Conservation (phyloP, 2,329 filamentous ascomycete genomes). For the Epichloe gansuensis region DNA sequence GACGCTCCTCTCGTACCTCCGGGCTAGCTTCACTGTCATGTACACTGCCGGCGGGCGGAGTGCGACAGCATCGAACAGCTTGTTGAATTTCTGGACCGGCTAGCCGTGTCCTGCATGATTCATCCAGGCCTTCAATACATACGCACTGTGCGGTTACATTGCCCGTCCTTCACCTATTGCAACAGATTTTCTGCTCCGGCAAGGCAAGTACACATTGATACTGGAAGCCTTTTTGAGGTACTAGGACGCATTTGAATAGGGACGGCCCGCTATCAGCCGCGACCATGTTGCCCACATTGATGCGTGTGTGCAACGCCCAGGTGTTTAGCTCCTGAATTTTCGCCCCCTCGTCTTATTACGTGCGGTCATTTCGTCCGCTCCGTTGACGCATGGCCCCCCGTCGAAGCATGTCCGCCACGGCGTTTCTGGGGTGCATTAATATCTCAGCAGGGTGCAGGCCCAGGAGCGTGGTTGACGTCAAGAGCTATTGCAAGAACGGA, state of each 20-base stretch:
- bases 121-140: not conserved
- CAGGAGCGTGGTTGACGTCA: slow-evolving; percentile 3
- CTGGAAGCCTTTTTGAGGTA: not conserved
- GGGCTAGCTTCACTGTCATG: too few relatives aligned
- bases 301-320: not conserved
- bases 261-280: slow-evolving; percentile 6
- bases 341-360: not conserved
- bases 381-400: not conserved
- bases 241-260: not conserved
- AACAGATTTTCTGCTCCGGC: not conserved
- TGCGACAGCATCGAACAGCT: too few relatives aligned
- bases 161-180: not conserved
- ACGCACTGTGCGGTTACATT: not conserved
- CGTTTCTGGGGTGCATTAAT: slow-evolving; percentile 1
- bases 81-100: too few relatives aligned
- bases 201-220: not conserved
- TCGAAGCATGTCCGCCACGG: not conserved
- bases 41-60: too few relatives aligned
- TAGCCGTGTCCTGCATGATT: too few relatives aligned
- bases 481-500: not conserved
- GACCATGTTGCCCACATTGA: not conserved
- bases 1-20: too few relatives aligned
- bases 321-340: not conserved
- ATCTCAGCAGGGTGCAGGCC: not conserved
- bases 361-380: not conserved